phyloP scores from a whole-genome alignment of 164 flowering plant genomes.

The Magnolia kwangsiensis region DNA sequence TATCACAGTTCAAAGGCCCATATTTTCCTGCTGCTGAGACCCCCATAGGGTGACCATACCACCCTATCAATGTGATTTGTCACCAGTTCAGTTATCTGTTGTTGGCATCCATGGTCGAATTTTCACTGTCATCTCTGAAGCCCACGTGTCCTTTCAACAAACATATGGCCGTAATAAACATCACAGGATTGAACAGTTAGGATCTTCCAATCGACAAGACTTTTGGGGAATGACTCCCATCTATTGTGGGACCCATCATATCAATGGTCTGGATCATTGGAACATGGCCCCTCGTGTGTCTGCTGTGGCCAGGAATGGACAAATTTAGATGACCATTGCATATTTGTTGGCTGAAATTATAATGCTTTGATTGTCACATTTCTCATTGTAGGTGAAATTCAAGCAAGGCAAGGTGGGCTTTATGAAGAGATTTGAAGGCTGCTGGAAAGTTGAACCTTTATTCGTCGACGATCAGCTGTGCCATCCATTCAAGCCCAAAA shows the following conservation, averaged over 20 bases:
- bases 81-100: too few species aligned
- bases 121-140: too few species aligned
- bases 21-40: too few species aligned
- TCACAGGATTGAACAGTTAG: too few species aligned
- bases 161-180: background rate
- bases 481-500: constrained; percentile 62
- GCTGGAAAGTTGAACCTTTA: constrained; percentile 79
- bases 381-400: constrained; percentile 67
- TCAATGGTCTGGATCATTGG: background rate
- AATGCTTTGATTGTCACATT: background rate
- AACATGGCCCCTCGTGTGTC: background rate
- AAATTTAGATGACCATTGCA: background rate
- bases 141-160: background rate
- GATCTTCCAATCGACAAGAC: too few species aligned
- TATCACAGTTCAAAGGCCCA: too few species aligned
- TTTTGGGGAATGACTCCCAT: background rate
- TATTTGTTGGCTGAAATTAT: background rate
- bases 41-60: too few species aligned
- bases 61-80: too few species aligned
- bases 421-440: constrained; percentile 86
- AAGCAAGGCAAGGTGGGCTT: constrained; percentile 85
- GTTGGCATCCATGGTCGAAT: too few species aligned
- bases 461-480: constrained; percentile 71
- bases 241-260: background rate
- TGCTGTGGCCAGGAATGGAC: background rate